These are phyloP conservation scores for Tritrichomonas foetus DNA, from an alignment of 208 protist genomes.

Conservation along the genomic window DNA sequence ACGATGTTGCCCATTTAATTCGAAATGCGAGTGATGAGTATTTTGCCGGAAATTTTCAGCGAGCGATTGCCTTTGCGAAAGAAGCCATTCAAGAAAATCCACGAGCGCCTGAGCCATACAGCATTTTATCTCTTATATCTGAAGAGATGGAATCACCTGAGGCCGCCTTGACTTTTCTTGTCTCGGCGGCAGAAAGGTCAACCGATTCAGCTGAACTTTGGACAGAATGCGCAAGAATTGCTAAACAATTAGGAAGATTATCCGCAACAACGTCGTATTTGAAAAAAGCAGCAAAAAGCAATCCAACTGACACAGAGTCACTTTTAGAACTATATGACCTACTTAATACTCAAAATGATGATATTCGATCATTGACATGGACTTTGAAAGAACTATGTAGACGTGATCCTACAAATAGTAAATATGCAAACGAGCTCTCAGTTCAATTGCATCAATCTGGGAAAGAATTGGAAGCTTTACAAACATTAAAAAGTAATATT, in stretches of 20 bases:
- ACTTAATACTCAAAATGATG: background rate
- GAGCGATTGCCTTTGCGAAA: background rate
- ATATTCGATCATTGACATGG: background rate
- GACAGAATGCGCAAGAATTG: background rate
- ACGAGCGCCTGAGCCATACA: conserved; percentile 12
- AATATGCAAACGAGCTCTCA: background rate
- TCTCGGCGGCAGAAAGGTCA: background rate
- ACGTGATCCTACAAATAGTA: background rate
- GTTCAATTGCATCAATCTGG: background rate
- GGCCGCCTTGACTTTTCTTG: background rate
- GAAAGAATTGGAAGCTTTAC: background rate
- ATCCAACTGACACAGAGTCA: background rate
- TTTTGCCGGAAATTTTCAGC: background rate
- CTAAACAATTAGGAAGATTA: background rate
- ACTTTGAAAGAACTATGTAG: background rate
- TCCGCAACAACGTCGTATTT: background rate
- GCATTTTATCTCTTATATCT: background rate
- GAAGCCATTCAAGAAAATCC: background rate
- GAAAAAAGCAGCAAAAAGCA: background rate
- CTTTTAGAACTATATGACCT: background rate
- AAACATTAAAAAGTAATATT: background rate
- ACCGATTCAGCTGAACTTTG: background rate
- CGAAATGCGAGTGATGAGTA: background rate
- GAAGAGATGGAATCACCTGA: background rate
- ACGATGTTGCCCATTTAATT: background rate